Conservation (phyloP, 768 basidiomycete genomes). For the Chiua virens region DNA sequence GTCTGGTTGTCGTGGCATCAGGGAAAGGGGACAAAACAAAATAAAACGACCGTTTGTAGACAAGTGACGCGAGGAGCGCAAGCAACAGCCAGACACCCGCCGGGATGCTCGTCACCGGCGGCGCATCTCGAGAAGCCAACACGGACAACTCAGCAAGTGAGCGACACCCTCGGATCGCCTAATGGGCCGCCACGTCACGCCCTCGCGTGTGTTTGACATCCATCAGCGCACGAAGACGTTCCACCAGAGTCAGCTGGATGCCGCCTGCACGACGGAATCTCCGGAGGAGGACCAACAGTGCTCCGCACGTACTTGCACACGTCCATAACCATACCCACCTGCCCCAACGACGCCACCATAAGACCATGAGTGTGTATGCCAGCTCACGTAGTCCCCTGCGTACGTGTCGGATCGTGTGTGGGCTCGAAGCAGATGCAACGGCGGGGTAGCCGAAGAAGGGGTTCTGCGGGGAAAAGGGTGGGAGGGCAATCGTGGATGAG, state of each 20-base stretch:
- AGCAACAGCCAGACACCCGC: no score
- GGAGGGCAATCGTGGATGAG: conserved; percentile 27
- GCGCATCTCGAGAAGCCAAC: no score
- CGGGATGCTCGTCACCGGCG: no score
- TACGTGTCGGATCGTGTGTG: conserved; percentile 53
- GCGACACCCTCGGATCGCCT: no score
- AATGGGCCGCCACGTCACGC: no score
- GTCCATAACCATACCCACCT: conserved; percentile 24
- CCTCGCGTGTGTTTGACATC: not conserved
- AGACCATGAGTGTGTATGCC: conserved; percentile 52
- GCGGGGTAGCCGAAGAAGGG: conserved; percentile 78
- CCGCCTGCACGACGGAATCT: not conserved
- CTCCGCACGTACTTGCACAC: conserved; percentile 33
- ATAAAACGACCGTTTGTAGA: no score
- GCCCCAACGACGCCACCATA: conserved; percentile 72
- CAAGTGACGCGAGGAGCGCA: no score
- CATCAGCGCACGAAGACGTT: not conserved
- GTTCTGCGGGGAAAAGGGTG: conserved; percentile 61
- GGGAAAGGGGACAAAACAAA: no score
- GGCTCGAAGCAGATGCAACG: conserved; percentile 25
- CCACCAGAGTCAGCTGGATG: no score
- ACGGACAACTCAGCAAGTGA: no score
- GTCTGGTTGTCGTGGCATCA: no score
- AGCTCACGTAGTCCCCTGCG: conserved; percentile 72
- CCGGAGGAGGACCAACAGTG: conserved; percentile 26